These are phyloP conservation scores for Xylaria sp. DNA, from an alignment of 2,329 filamentous ascomycete species.

Conservation along the genomic window DNA sequence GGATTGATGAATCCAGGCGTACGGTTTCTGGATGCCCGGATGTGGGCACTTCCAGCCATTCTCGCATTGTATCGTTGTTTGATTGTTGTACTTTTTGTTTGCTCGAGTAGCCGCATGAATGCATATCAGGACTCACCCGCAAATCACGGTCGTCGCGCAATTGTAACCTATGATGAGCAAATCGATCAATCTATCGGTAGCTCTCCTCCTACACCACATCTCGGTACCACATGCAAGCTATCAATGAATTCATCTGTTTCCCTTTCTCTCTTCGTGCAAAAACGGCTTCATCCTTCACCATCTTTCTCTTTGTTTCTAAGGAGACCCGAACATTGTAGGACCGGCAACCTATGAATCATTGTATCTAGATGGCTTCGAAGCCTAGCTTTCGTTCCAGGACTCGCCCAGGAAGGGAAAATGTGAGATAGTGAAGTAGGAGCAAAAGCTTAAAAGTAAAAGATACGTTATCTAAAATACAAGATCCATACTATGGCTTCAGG, in stretches of 20 bases:
- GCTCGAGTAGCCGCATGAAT: slow-evolving; percentile 18
- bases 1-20: slow-evolving; percentile 40
- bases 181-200: background rate
- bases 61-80: slow-evolving; percentile 41
- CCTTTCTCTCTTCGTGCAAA: slow-evolving; percentile 13
- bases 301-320: slow-evolving; percentile 19
- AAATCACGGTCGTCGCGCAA: background rate
- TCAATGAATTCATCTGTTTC: background rate
- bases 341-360: slow-evolving; percentile 1
- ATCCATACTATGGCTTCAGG: background rate
- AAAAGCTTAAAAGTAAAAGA: slow-evolving; percentile 32
- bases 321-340: background rate
- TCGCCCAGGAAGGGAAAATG: slow-evolving; percentile 14
- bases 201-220: slow-evolving; percentile 2
- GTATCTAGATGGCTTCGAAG: slow-evolving; percentile 16
- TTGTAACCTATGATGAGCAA: background rate
- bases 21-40: slow-evolving; percentile 36
- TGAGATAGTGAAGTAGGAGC: slow-evolving; percentile 21
- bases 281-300: slow-evolving; percentile 14
- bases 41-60: slow-evolving; percentile 35
- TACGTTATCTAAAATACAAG: slow-evolving; percentile 12
- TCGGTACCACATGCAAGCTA: background rate
- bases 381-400: slow-evolving; percentile 10
- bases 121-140: slow-evolving; percentile 12
- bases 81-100: slow-evolving; percentile 38